phyloP scores from a whole-genome alignment of 495 filamentous ascomycete genomes.

The Hamigera avellanea region DNA sequence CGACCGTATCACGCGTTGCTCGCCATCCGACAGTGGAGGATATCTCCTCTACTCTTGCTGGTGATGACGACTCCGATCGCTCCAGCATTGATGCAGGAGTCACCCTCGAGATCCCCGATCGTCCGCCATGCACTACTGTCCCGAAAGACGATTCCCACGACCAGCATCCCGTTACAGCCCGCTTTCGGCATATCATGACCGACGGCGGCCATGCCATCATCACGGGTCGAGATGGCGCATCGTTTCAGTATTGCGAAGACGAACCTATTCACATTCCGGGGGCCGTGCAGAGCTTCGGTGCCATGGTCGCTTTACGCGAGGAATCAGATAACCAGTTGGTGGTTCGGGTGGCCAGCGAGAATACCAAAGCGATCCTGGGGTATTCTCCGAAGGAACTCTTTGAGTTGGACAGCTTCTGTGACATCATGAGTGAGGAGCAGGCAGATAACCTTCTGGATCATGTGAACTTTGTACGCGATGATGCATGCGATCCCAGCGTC shows the following conservation, averaged over 20 bases:
- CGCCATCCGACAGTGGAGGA: neutral
- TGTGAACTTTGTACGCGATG: constrained; percentile 61
- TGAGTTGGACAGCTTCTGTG: constrained; percentile 51
- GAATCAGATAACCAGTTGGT: constrained; percentile 46
- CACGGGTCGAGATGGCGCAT: constrained; percentile 60
- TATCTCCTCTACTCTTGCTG: neutral
- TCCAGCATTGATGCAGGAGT: too few relatives aligned
- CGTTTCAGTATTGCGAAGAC: constrained; percentile 75
- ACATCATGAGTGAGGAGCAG: constrained; percentile 68
- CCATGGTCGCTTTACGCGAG: constrained; percentile 62
- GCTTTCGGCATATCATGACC: constrained; percentile 72
- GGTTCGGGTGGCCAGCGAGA: constrained; percentile 72
- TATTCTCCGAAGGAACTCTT: constrained; percentile 70
- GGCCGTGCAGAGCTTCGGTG: constrained; percentile 60
- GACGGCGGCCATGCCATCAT: constrained; percentile 78
- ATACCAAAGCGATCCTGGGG: constrained; percentile 62
- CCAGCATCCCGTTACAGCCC: constrained; percentile 38
- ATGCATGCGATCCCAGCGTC: constrained; percentile 44
- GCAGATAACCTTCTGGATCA: constrained; percentile 63
- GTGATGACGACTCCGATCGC: neutral
- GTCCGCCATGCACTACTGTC: too few relatives aligned
- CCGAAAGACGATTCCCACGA: too few relatives aligned
- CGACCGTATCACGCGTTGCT: too few relatives aligned
- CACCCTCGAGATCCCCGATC: too few relatives aligned
- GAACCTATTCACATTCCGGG: constrained; percentile 90